A percentile compares a stretch with the other conserved stretches of the same genome.
These are phyloP conservation scores for Radiomyces spectabilis DNA, from an alignment of 192 early-diverging fungal species.

Conservation along the genomic window DNA sequence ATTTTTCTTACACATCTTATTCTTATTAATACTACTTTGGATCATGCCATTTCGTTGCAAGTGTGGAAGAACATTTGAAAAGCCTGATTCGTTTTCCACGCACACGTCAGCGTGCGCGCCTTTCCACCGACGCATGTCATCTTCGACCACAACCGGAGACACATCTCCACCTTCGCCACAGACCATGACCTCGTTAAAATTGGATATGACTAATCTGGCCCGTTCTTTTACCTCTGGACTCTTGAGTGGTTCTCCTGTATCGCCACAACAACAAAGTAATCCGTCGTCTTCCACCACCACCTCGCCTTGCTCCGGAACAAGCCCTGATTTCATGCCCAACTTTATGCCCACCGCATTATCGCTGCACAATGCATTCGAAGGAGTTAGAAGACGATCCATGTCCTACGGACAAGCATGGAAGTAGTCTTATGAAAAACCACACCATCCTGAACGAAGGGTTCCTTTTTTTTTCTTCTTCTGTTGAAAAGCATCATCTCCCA, in stretches of 20 bases:
- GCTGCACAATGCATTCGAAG: conserved; percentile 21
- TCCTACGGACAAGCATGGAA: conserved; percentile 6
- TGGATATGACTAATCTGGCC: neutral
- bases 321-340: neutral
- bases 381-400: conserved; percentile 20
- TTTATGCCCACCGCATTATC: conserved; percentile 23
- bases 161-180: conserved; percentile 11
- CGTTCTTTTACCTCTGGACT: neutral
- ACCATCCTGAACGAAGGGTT: neutral
- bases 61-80: conserved; percentile 28
- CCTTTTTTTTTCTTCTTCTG: neutral
- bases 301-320: neutral
- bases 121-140: conserved; percentile 12
- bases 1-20: conserved; percentile 1
- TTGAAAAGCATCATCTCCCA: neutral
- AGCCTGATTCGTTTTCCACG: conserved; percentile 17
- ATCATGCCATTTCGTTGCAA: conserved; percentile 27
- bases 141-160: neutral
- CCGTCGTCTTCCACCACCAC: neutral
- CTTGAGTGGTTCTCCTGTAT: neutral
- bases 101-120: conserved; percentile 26
- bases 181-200: neutral
- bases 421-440: neutral
- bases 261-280: neutral
- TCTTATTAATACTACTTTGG: neutral